Base-by-base conservation (phyloP, 2,329 filamentous ascomycete genomes). In the Colletotrichum sp. region DNA sequence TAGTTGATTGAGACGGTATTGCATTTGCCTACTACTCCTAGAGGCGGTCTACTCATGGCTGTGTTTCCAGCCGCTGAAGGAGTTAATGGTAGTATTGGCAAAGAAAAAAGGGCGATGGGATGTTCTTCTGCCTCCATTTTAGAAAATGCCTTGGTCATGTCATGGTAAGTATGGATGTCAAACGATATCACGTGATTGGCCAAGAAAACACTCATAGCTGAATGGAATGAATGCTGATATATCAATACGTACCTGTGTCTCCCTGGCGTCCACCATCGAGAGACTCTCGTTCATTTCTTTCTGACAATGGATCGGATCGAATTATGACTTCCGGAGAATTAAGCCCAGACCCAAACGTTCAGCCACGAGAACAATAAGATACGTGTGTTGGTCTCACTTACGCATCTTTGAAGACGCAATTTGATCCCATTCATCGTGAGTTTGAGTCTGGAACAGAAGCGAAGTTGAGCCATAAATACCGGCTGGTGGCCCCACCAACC, bases 371-470 rank as follows among this genome's bases (percentile, higher is more conserved):
- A 7, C 44, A 21, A 21, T 49, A 21, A 21, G 44, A 13, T 49
- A 21, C n/a, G 9, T 49, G 6, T 6, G n/a, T 49, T 21, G 5
- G 10, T 13, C 44, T n/a, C 44, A 24, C n/a, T 21, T 0, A 24
- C n/a, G n/a, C n/a, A 13, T 4, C 3, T 0, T 52, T 0, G 1
- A 7, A 13, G 44, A 12, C 44, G 44, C 2, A 52, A 52, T 13
- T 13, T 52, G n/a, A 52, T 24, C n/a, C n/a, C n/a, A 52, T 52
- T 21, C n/a, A 21, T 52, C 10, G n/a, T 24, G n/a, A 21, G n/a
- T 21, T 1, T 4, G 10, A 21, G n/a, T 52, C 10, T 24, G n/a
- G n/a, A 21, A 7, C 0, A 52, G 44, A 21, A 4, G n/a, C 44
- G 3, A 52, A 52, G 2, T 52, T 13, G 6, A n/a, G 39, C 39